Evolutionary conservation across 2,329 filamentous ascomycete genomes (phyloP), one percentile per base, ranked within the genome.

Genomic region (Ceratocystis variospora): DNA sequence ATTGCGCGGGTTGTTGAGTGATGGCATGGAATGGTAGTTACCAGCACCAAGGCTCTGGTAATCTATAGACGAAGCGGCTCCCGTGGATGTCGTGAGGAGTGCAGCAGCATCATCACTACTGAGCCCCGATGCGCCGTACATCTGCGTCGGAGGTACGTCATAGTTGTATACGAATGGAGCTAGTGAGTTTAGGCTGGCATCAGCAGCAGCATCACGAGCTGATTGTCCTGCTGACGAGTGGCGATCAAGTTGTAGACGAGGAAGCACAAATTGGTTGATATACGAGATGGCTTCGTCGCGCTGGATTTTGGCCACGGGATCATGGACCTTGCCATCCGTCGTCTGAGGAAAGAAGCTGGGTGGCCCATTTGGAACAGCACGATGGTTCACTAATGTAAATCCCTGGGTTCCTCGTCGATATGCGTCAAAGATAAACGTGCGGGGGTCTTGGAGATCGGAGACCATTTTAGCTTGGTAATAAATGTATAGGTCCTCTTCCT

Each of bases 401-500:
- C 80, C 80, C 8, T 76, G 77, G 45, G 76, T 76, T 3, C 79
- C 77, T 25, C 82, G 80, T 3, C 31, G 57, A 25, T 65, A 61
- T 15, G 45, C 33, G 7, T 79, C 76, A 6, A 81, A 81, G 5
- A 81, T 74, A 69, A 85, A 87, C 0, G 80, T 77, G 2, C 81
- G 80, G 0, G 84, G 83, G 63, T 78, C 79, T 61, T 78, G 76
- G 15, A 80, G 78, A 46, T 77, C 76, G 7, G 74, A 72, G 1
- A 81, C 79, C 57, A 89, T 76, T 5, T 76, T 76, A 61, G 79
- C 77, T 73, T 93, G 89, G 4, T 93, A 79, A 63, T 83, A 79
- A 10, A 93, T 77, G 70, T 88, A 92, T 3, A 81, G 81, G 44
- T 86, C 79, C 72, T 92, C 88, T 69, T 92, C 85, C 53, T 87